phyloP scores from a whole-genome alignment of 1,139 yeast species.

The Lodderomyces theae region DNA sequence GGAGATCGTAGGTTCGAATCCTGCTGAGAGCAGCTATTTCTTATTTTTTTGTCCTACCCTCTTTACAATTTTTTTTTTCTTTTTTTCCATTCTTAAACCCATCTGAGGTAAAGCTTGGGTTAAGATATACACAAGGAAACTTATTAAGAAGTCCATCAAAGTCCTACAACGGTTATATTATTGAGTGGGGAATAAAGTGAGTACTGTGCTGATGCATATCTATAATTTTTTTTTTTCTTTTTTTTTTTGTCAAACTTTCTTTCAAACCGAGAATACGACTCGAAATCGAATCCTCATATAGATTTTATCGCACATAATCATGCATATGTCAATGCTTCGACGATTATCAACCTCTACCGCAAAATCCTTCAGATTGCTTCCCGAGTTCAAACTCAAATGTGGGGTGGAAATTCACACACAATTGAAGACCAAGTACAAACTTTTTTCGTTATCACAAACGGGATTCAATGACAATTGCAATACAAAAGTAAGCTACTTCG shows the following conservation, averaged over 20 bases:
- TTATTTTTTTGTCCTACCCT: conserved; percentile 35
- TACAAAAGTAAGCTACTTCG: conserved; percentile 71
- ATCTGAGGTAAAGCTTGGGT: no score
- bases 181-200: no score
- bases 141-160: no score
- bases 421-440: conserved; percentile 65
- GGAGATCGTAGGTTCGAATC: conserved; percentile 87
- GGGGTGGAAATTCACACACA: conserved; percentile 96
- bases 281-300: no score
- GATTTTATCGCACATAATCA: background rate
- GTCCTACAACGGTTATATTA: no score
- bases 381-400: conserved; percentile 56
- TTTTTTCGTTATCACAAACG: conserved; percentile 63
- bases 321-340: conserved; percentile 6
- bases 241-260: no score
- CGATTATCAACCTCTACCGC: background rate
- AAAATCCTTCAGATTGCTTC: conserved; percentile 11
- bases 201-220: no score
- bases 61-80: conserved; percentile 24
- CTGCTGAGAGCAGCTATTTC: conserved; percentile 59
- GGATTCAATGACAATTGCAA: conserved; percentile 61
- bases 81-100: background rate
- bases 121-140: no score
- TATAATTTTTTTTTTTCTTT: no score
- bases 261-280: no score